Evolutionary conservation across 129 eudicot species (phyloP).

Genomic region (Artemisia annua): DNA sequence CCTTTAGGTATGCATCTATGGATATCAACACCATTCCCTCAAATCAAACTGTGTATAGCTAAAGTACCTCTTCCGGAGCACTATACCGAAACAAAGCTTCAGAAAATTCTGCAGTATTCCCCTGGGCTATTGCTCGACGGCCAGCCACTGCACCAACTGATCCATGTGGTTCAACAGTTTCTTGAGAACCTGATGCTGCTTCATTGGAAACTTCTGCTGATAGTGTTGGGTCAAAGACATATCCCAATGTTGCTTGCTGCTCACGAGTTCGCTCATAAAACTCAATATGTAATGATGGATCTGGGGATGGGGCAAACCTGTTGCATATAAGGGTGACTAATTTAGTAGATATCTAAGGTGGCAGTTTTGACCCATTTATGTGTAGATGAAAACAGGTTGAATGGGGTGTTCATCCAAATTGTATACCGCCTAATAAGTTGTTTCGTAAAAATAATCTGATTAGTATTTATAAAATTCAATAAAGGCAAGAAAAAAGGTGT

Average conservation of each 20-base stretch:
- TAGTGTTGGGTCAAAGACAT: constrained; percentile 42
- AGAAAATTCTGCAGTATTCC: constrained; percentile 56
- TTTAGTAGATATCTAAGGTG: background rate
- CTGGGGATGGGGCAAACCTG: constrained; percentile 73
- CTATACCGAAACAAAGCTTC: constrained; percentile 71
- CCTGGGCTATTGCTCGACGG: constrained; percentile 70
- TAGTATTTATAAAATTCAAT: too few relatives aligned
- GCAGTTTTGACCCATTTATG: constrained; percentile 5
- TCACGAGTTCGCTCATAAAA: constrained; percentile 66
- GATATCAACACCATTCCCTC: background rate
- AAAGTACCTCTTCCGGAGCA: constrained; percentile 64
- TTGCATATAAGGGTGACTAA: constrained; percentile 5
- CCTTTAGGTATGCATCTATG: too few relatives aligned
- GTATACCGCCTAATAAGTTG: too few relatives aligned
- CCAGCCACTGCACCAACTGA: constrained; percentile 74
- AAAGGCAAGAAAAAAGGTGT: too few relatives aligned
- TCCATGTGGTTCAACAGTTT: constrained; percentile 61
- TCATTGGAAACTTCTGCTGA: constrained; percentile 24
- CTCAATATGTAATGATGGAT: constrained; percentile 55
- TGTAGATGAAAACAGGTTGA: background rate
- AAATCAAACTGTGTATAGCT: background rate
- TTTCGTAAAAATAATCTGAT: too few relatives aligned
- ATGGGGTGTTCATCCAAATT: background rate
- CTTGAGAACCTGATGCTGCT: constrained; percentile 10
- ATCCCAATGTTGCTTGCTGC: constrained; percentile 59